phyloP scores from a whole-genome alignment of 2,329 filamentous ascomycete species.

The Colletotrichum sp. region DNA sequence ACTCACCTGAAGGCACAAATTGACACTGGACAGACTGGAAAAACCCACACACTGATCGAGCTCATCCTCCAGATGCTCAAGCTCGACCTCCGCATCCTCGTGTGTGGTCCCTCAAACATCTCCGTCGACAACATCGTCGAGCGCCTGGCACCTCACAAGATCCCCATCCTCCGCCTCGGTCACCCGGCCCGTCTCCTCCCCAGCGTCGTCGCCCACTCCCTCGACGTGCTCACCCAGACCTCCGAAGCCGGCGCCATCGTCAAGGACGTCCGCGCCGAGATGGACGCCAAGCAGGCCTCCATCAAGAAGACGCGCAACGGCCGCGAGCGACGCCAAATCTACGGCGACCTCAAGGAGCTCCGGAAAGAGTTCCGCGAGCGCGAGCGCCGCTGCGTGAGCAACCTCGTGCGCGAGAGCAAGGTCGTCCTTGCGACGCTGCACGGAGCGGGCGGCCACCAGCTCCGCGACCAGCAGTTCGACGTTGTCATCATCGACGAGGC shows the following conservation, averaged over 20 bases:
- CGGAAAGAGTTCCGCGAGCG: constrained; percentile 87
- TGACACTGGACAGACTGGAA: constrained; percentile 71
- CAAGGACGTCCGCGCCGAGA: constrained; percentile 86
- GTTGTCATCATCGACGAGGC: constrained; percentile 96
- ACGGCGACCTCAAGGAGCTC: constrained; percentile 82
- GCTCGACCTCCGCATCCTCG: constrained; percentile 75
- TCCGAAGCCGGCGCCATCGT: constrained; percentile 91
- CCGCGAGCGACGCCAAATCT: constrained; percentile 80
- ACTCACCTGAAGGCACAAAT: not conserved
- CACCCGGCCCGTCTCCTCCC: constrained; percentile 91
- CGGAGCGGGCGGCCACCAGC: constrained; percentile 84
- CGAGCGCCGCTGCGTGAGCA: constrained; percentile 80
- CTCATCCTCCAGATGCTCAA: constrained; percentile 89
- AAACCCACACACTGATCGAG: constrained; percentile 96
- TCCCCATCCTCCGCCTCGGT: constrained; percentile 87
- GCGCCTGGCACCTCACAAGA: constrained; percentile 80
- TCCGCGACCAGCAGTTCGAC: constrained; percentile 83
- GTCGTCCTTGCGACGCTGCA: constrained; percentile 94
- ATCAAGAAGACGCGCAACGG: constrained; percentile 87
- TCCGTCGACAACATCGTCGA: constrained; percentile 99
- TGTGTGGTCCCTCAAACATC: constrained; percentile 97
- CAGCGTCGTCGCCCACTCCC: constrained; percentile 84
- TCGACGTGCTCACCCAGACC: constrained; percentile 89
- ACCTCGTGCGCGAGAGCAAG: constrained; percentile 76
- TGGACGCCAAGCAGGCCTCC: constrained; percentile 88